Base-by-base conservation (phyloP, 495 filamentous ascomycete species). In the Pyrenula massariospora region DNA sequence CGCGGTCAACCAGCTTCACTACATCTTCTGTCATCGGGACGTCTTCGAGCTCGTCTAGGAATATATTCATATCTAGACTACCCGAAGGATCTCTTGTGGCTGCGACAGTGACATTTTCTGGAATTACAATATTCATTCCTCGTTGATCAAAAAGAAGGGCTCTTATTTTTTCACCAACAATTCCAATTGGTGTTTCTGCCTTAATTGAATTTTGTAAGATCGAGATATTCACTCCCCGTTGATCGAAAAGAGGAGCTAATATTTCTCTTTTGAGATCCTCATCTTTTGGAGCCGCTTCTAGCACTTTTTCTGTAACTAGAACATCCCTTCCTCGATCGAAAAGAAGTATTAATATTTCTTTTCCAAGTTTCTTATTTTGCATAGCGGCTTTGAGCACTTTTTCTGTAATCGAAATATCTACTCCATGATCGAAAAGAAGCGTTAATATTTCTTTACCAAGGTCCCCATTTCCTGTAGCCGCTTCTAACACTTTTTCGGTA, bases 341-440 rank as follows among this genome's bases (percentile, higher is more conserved):
- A 3, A 62, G 52, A 10, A 59, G 57, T 54, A 31, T 24, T 57
- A 62, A 59, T 21, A 62, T 42, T 22, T 58, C 53, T 25, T 55
- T 55, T 12, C n/a, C 21, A 3, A 12, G 15, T 1, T 31, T 2
- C 10, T 3, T 2, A 12, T 55, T 25, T 22, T 22, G 21, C 2
- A 24, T 22, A 52, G 56, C 25, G 12, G 53, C 25, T 22, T 25
- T 25, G 22, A 55, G 12, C 25, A 55, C 23, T n/a, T 55, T 24
- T 55, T 55, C 53, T 25, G 53, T 55, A 25, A 55, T 36, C 24
- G 36, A 15, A 24, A 55, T 22, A 15, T 55, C 53, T 36, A 15
- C 53, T 47, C 53, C 53, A 15, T 42, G 22, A 25, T 55, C 53
- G 15, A 55, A 24, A 31, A 55, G 53, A n/a, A 55, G 23, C 31